phyloP scores from a whole-genome alignment of 164 flowering plant species.

The Nymphaea colorata region DNA sequence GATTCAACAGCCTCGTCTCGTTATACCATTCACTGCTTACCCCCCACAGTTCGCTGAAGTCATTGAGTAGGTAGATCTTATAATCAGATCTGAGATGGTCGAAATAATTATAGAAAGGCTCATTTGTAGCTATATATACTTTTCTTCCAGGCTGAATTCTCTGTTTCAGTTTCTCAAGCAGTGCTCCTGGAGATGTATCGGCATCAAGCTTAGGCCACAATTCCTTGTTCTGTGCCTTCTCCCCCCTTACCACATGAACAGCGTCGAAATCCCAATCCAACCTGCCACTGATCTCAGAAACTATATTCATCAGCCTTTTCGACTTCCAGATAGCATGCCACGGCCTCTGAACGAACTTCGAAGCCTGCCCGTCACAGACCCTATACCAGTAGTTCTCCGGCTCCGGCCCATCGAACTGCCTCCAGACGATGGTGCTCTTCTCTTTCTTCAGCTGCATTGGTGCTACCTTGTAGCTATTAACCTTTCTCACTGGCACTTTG shows the following conservation, averaged over 20 bases:
- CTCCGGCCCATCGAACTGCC: constrained; percentile 85
- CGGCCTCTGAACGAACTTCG: constrained; percentile 71
- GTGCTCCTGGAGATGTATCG: constrained; percentile 71
- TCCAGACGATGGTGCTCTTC: constrained; percentile 65
- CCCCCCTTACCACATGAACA: constrained; percentile 89
- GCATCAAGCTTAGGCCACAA: constrained; percentile 83
- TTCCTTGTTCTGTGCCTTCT: constrained; percentile 74
- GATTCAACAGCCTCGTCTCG: constrained; percentile 57
- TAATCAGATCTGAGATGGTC: constrained; percentile 75
- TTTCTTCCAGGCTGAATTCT: constrained; percentile 67
- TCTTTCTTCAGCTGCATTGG: constrained; percentile 90
- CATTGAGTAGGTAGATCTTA: constrained; percentile 83
- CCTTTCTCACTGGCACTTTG: constrained; percentile 43
- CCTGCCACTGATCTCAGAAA: constrained; percentile 70
- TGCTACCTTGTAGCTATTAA: constrained; percentile 51
- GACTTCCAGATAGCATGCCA: constrained; percentile 98
- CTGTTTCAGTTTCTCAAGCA: constrained; percentile 45
- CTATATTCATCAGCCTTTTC: constrained; percentile 90
- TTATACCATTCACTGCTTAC: constrained; percentile 87
- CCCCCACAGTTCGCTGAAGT: constrained; percentile 73
- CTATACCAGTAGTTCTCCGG: constrained; percentile 97
- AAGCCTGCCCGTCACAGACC: constrained; percentile 87
- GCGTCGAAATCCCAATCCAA: constrained; percentile 99
- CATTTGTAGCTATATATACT: constrained; percentile 82
- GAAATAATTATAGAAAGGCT: constrained; percentile 74